These are phyloP conservation scores for Geosmithia putterillii DNA, from an alignment of 2,329 filamentous ascomycete species.

Conservation along the genomic window DNA sequence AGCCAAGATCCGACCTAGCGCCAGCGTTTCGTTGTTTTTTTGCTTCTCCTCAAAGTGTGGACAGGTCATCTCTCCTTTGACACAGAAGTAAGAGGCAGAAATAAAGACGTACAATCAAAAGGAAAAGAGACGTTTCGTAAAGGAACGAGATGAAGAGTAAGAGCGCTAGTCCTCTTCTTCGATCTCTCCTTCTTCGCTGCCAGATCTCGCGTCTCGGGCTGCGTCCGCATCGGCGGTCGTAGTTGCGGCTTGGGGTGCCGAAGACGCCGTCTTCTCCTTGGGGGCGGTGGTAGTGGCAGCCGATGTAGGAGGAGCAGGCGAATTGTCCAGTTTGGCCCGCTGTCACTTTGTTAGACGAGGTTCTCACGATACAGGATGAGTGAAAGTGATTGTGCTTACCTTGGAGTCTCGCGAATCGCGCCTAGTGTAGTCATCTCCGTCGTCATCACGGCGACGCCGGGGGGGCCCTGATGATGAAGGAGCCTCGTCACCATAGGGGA, in stretches of 20 bases:
- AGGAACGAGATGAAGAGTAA: neutral
- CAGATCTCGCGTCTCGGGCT: constrained; percentile 44
- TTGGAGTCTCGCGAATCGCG: constrained; percentile 57
- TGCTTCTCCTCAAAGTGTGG: no score
- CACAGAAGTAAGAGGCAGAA: neutral
- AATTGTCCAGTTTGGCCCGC: constrained; percentile 45
- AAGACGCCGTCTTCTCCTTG: constrained; percentile 48
- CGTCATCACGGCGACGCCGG: constrained; percentile 67
- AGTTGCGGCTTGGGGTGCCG: constrained; percentile 26
- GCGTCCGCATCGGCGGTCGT: neutral
- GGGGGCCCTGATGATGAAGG: constrained; percentile 35
- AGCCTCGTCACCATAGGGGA: constrained; percentile 77
- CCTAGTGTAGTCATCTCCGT: constrained; percentile 57
- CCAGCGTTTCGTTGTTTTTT: no score
- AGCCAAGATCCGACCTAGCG: no score
- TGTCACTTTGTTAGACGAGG: constrained; percentile 19
- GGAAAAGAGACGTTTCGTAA: neutral
- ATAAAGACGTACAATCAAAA: neutral
- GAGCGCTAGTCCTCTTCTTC: constrained; percentile 51
- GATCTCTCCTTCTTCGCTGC: constrained; percentile 96
- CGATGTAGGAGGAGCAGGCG: constrained; percentile 29
- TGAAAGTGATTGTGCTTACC: constrained; percentile 15
- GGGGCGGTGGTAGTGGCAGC: constrained; percentile 29
- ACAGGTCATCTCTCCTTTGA: neutral
- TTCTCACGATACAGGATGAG: neutral